Base-by-base conservation (phyloP, 2,329 filamentous ascomycete genomes). In the Xylariaceae sp. region DNA sequence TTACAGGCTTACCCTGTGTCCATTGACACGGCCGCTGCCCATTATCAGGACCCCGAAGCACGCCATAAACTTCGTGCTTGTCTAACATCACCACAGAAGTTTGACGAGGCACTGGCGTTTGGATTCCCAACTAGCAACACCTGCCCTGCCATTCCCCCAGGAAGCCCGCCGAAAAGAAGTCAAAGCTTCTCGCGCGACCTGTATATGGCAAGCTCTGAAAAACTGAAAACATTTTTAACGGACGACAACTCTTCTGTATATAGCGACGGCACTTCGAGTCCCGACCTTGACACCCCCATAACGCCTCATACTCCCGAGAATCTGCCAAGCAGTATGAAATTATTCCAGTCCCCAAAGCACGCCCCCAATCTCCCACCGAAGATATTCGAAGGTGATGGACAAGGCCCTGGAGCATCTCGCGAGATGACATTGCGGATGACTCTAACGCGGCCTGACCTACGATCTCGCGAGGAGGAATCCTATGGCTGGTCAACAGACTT, bases 371-470 rank as follows among this genome's bases (percentile, higher is more conserved):
- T 64, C 13, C 56, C 60, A 26, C 62, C 66, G 49, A 62, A 66
- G 34, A 57, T 64, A n/a, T 66, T 72, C 4, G 68, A 66, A 36
- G 75, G 76, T 53, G 78, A 79, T 62, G 71, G 74, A 10, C 79
- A 82, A 45, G 76, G 76, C 5, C 72, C 80, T 2, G 74, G 78
- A 0, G 78, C 80, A 32, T 86, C 83, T 51, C 81, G 92, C 32
- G 92, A 97, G 70, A 96, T 96, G 92, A 97, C 94, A 2, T 74
- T 97, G 46, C 88, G 92, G 46, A 95, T 97, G 91, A 97, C 92
- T 0, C 79, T 97, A 51, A 97, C 94, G 3, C 80, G 92, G 44
- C 89, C 91, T 0, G 92, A 97, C 67, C 78, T 97, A 45, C 85
- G 91, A 40, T 85, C 86, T 4, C 78, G 85, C 58, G 87, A 92